These are phyloP conservation scores for Porcisia hertigi DNA, from an alignment of 208 protist species.

Conservation along the genomic window DNA sequence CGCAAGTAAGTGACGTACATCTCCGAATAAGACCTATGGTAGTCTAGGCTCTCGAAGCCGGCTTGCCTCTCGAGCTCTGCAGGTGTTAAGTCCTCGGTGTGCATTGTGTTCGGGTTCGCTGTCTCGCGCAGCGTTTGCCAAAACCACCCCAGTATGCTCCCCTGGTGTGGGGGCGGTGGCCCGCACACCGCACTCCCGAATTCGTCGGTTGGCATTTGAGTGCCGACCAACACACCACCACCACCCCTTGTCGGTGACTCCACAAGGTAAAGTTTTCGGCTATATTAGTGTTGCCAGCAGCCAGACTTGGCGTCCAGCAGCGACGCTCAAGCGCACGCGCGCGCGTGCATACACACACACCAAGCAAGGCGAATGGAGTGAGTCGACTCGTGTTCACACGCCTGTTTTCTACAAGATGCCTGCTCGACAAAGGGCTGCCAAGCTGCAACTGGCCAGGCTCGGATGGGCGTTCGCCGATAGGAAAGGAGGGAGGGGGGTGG, in stretches of 20 bases:
- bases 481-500: too few species aligned
- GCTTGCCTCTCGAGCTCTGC: conserved; percentile 60
- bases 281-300: neutral
- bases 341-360: neutral
- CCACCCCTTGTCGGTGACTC: neutral
- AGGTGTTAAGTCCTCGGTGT: conserved; percentile 43
- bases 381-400: too few species aligned
- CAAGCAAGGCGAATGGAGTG: neutral
- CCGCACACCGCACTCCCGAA: conserved; percentile 6
- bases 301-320: neutral
- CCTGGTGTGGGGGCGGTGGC: conserved; percentile 5
- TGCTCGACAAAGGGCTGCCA: too few species aligned
- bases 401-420: too few species aligned
- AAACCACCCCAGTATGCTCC: conserved; percentile 25
- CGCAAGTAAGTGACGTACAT: conserved; percentile 84
- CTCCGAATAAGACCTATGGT: conserved; percentile 79
- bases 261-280: neutral
- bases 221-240: neutral
- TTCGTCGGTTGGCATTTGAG: conserved; percentile 15
- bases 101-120: conserved; percentile 64
- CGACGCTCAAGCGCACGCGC: neutral
- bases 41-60: conserved; percentile 85
- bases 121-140: conserved; percentile 47
- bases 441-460: too few species aligned
- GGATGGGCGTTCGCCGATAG: too few species aligned